Evolutionary conservation across 345 rosid genomes (phyloP).

Genomic region (Fremontodendron californicum): DNA sequence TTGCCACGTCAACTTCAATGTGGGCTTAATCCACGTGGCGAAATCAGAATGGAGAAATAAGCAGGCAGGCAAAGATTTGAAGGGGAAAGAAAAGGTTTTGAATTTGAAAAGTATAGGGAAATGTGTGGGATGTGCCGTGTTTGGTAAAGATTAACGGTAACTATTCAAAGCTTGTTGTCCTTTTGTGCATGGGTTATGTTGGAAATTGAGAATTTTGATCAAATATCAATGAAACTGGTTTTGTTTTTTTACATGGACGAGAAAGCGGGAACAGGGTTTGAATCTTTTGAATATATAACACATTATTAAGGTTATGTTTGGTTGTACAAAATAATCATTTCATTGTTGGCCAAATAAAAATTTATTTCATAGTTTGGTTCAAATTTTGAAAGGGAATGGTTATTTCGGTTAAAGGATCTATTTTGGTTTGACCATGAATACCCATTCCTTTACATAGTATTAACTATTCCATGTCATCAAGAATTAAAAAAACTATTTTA

Average conservation of each 20-base stretch:
- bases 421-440: no score
- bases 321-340: no score
- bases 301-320: no score
- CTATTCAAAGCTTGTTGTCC: neutral
- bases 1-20: neutral
- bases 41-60: neutral
- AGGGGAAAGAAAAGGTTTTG: constrained; percentile 19
- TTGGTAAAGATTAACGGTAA: constrained; percentile 21
- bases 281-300: neutral
- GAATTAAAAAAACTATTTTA: no score
- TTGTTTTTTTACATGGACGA: neutral
- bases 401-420: no score
- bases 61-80: neutral
- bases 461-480: no score
- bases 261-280: neutral
- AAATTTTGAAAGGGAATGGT: no score
- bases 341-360: no score
- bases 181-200: neutral
- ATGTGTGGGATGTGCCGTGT: constrained; percentile 19
- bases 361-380: no score
- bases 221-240: no score
- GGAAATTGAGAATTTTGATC: constrained; percentile 4
- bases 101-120: constrained; percentile 48
- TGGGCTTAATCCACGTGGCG: neutral
- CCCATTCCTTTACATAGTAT: no score